Evolutionary conservation across 139 green algal genomes (phyloP).

Genomic region (Tetraselmis striata): DNA sequence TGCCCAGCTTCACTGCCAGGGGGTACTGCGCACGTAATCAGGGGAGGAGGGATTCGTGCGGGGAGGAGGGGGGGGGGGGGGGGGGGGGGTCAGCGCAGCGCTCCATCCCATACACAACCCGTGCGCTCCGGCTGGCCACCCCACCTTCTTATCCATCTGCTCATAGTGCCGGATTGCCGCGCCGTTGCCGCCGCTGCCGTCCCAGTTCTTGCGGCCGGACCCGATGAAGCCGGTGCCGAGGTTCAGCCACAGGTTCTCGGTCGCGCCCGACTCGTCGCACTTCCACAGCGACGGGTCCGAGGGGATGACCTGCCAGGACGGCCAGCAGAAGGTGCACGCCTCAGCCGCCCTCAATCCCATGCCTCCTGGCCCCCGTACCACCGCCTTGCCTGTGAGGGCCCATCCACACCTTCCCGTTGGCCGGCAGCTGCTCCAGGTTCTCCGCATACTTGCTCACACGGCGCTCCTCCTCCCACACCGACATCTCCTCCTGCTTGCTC

Average conservation of each 20-base stretch:
- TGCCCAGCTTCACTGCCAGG: constrained; percentile 96
- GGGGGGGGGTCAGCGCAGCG: no score
- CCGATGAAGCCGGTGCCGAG: constrained; percentile 91
- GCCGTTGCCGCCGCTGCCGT: constrained; percentile 86
- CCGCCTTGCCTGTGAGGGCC: background rate
- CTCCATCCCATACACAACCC: no score
- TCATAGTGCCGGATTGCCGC: constrained; percentile 86
- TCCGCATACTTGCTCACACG: constrained; percentile 77
- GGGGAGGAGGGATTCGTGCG: no score
- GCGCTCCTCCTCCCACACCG: constrained; percentile 76
- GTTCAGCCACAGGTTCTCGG: constrained; percentile 98
- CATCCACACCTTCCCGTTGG: constrained; percentile 19
- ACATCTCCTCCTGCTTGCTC: constrained; percentile 43
- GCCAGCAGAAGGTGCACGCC: no score
- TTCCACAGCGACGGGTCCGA: constrained; percentile 53
- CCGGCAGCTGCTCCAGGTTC: constrained; percentile 71
- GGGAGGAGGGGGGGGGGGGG: no score
- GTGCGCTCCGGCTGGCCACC: no score
- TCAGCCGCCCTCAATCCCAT: no score
- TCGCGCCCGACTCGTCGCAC: constrained; percentile 83
- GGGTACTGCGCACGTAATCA: constrained; percentile 78
- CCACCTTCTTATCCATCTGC: constrained; percentile 53
- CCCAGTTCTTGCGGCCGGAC: constrained; percentile 79
- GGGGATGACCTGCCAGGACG: background rate
- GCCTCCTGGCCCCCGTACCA: no score